Base-by-base conservation (phyloP, 169 alveolate genomes). In the Plasmodium falciparum region DNA sequence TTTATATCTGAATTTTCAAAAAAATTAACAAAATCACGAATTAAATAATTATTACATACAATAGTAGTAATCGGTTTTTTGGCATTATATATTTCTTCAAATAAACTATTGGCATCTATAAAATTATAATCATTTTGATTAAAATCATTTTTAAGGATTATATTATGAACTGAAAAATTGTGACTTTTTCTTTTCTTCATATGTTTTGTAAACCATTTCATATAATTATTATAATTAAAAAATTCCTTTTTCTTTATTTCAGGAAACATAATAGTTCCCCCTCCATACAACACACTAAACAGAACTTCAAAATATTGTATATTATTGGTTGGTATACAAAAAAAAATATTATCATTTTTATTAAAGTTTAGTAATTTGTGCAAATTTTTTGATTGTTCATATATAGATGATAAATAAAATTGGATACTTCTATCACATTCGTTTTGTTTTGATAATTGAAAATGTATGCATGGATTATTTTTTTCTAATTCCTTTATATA, bases 181-280 rank as follows among this genome's bases (percentile, higher is more conserved):
- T 83, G 69, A 33, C 71, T 54, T 54, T 80, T 72, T 17, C 52
- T 78, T 43, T 61, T 67, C 17, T 63, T 67, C 91, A 83, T 70
- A 83, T 83, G 56, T 17, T 47, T 62, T 24, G 69, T 83, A 83
- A 83, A 83, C 91, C 91, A 83, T 22, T 67, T 66, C 91, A 83
- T 83, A 56, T 69, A 83, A 62, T 58, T 58, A 24, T n/a, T 66
- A 83, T 45, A 43, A 56, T 83, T 70, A 69, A 83, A 20, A 26
- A 73, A 2, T 17, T 83, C 69, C 29, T 59, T 83, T 50, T 70
- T 58, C n/a, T 65, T 59, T 62, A 62, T 39, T 70, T 83, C 91
- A 12, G 91, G 91, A 50, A 69, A 83, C 13, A 52, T 26, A 43
- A 83, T 73, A 12, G 74, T 58, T 12, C 83, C 83, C 17, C 61